phyloP scores from a whole-genome alignment of 768 basidiomycete genomes.

The Leucocoprinus birnbaumii region DNA sequence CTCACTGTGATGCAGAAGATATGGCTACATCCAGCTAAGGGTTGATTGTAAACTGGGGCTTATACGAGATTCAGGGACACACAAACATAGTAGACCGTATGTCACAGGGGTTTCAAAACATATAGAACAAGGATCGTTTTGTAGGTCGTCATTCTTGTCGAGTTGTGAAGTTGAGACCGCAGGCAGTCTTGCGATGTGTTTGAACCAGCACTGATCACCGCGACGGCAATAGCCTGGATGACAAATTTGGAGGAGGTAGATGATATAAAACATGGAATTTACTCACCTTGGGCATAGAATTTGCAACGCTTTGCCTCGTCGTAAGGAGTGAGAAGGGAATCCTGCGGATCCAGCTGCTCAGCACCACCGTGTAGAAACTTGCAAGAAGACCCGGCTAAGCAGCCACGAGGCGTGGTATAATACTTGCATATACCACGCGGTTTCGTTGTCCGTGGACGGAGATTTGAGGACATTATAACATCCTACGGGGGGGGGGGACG shows the following conservation, averaged over 20 bases:
- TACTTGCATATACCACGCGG: slow-evolving; percentile 71
- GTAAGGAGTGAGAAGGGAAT: slow-evolving; percentile 51
- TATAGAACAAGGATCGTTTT: slow-evolving; percentile 54
- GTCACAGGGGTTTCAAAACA: slow-evolving; percentile 71
- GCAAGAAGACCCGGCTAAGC: slow-evolving; percentile 65
- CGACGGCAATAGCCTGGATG: slow-evolving; percentile 66
- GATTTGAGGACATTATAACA: slow-evolving; percentile 12
- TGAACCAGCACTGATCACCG: slow-evolving; percentile 76
- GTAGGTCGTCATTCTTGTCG: slow-evolving; percentile 36
- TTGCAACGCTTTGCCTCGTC: slow-evolving; percentile 71
- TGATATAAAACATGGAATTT: not conserved
- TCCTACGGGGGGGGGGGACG: not conserved
- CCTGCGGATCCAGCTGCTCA: slow-evolving; percentile 24
- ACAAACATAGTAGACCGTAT: slow-evolving; percentile 66
- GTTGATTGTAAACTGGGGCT: not conserved
- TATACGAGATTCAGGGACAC: not conserved
- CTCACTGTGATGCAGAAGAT: slow-evolving; percentile 71
- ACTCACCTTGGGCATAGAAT: slow-evolving; percentile 58
- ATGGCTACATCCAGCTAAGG: slow-evolving; percentile 68
- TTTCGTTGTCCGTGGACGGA: slow-evolving; percentile 65
- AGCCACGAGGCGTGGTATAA: slow-evolving; percentile 61
- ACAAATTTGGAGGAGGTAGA: not conserved
- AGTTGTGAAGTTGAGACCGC: slow-evolving; percentile 14
- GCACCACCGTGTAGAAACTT: slow-evolving; percentile 69
- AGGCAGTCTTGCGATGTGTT: slow-evolving; percentile 39